These are phyloP conservation scores for Parmelia sp. DNA, from an alignment of 495 filamentous ascomycete species.

Conservation along the genomic window DNA sequence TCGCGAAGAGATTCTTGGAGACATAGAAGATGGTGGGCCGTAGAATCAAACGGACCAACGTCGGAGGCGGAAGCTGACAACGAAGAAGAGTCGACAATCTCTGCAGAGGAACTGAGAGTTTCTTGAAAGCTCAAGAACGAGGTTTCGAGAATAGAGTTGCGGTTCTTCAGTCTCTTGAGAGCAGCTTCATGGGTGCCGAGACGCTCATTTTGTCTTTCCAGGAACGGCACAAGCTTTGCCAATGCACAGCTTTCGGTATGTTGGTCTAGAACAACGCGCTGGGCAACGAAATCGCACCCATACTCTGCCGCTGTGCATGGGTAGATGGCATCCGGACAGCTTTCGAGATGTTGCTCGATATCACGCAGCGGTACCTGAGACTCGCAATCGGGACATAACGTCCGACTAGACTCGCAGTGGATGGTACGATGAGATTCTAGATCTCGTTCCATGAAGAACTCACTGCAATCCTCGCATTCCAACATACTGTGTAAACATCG, in stretches of 20 bases:
- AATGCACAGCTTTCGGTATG: conserved; percentile 53
- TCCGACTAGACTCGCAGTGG: conserved; percentile 23
- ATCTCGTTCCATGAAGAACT: conserved; percentile 51
- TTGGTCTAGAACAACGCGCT: conserved; percentile 42
- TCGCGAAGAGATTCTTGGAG: conserved; percentile 63
- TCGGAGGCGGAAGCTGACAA: conserved; percentile 10
- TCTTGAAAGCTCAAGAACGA: conserved; percentile 45
- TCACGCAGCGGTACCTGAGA: conserved; percentile 42
- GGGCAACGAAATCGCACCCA: conserved; percentile 50
- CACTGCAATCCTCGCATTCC: conserved; percentile 49
- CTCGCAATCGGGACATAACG: conserved; percentile 49
- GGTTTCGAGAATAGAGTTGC: conserved; percentile 53
- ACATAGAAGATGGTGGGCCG: conserved; percentile 55
- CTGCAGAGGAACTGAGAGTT: conserved; percentile 31
- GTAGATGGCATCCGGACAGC: conserved; percentile 49
- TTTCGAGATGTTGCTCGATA: conserved; percentile 44
- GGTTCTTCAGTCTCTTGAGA: conserved; percentile 50
- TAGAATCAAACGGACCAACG: conserved; percentile 34
- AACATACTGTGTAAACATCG: conserved; percentile 52
- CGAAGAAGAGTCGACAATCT: conserved; percentile 14
- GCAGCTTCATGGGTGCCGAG: conserved; percentile 51
- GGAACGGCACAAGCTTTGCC: conserved; percentile 52
- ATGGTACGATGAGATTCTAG: conserved; percentile 42
- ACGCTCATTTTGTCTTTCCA: conserved; percentile 51
- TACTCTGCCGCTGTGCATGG: conserved; percentile 49